Evolutionary conservation across 1,139 yeast species (phyloP).

Genomic region (Debaryomyces robertsiae): DNA sequence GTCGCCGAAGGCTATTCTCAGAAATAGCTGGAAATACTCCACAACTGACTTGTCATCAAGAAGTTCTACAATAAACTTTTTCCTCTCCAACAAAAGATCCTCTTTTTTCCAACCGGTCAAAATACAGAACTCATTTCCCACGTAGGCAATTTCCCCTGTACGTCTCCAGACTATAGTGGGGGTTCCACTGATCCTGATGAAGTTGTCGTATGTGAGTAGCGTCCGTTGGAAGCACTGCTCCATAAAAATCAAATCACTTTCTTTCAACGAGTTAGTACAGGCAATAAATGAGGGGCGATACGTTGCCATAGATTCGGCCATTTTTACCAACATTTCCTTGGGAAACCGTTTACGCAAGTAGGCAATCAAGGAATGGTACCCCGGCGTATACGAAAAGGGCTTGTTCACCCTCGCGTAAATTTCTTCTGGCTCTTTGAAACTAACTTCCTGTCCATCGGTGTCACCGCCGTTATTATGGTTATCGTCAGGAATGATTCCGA

Average conservation of each 20-base stretch:
- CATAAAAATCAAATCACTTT: slow-evolving; percentile 90
- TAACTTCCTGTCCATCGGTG: slow-evolving; percentile 18
- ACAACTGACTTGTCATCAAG: slow-evolving; percentile 86
- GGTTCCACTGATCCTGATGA: slow-evolving; percentile 82
- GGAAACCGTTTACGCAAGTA: slow-evolving; percentile 74
- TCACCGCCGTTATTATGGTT: slow-evolving; percentile 26
- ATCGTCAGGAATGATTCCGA: slow-evolving; percentile 51
- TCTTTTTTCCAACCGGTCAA: slow-evolving; percentile 87
- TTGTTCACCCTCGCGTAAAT: slow-evolving; percentile 71
- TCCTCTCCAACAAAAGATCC: slow-evolving; percentile 58
- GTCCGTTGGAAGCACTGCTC: slow-evolving; percentile 96
- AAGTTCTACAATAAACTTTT: slow-evolving; percentile 82
- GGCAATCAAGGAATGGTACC: slow-evolving; percentile 78
- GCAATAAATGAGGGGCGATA: slow-evolving; percentile 93
- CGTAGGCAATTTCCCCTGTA: slow-evolving; percentile 93
- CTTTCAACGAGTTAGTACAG: slow-evolving; percentile 83
- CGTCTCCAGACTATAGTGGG: slow-evolving; percentile 96
- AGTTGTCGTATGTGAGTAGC: slow-evolving; percentile 81
- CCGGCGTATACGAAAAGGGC: slow-evolving; percentile 89
- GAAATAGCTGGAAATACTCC: slow-evolving; percentile 84
- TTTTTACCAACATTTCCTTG: slow-evolving; percentile 68
- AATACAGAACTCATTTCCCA: slow-evolving; percentile 87
- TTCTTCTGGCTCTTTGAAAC: slow-evolving; percentile 71
- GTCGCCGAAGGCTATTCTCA: slow-evolving; percentile 88
- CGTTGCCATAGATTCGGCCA: slow-evolving; percentile 87